A percentile compares a stretch with the other conserved stretches of the same genome.
These are phyloP conservation scores for Ophioceras dolichostomum DNA, from an alignment of 2,329 filamentous ascomycete genomes.

Conservation along the genomic window DNA sequence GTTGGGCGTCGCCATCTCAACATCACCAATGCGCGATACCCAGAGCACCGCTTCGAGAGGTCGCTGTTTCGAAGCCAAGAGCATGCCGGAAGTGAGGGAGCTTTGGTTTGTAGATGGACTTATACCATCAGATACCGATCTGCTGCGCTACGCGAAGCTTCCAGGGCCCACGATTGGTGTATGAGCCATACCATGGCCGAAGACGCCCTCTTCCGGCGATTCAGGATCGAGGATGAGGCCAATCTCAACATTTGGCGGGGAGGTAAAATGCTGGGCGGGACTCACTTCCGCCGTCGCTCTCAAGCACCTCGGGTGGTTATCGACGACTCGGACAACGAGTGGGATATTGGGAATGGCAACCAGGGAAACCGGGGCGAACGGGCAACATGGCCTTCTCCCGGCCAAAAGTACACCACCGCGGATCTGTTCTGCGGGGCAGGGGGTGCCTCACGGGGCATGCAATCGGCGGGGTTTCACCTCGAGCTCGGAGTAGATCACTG, in stretches of 20 bases:
- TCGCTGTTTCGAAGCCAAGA: slow-evolving; percentile 8
- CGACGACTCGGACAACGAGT: slow-evolving; percentile 13
- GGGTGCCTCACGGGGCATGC: slow-evolving; percentile 55
- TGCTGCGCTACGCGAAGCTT: slow-evolving; percentile 15
- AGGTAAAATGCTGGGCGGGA: slow-evolving; percentile 23
- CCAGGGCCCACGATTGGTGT: slow-evolving; percentile 20
- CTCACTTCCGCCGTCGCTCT: slow-evolving; percentile 17
- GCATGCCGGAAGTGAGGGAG: slow-evolving; percentile 15
- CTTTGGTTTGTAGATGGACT: slow-evolving; percentile 41
- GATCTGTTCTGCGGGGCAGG: slow-evolving; percentile 67
- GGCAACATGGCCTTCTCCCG: background rate
- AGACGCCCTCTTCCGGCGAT: slow-evolving; percentile 11
- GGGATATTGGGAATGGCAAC: background rate
- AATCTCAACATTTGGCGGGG: slow-evolving; percentile 25
- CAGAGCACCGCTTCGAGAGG: slow-evolving; percentile 18
- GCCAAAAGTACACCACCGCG: slow-evolving; percentile 50
- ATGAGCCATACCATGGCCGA: slow-evolving; percentile 15
- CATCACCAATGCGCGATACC: slow-evolving; percentile 43
- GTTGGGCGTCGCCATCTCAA: slow-evolving; percentile 27
- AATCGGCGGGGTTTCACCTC: slow-evolving; percentile 41
- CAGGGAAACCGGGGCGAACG: slow-evolving; percentile 5
- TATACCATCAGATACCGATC: slow-evolving; percentile 19
- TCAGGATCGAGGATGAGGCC: slow-evolving; percentile 14
- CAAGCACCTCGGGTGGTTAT: slow-evolving; percentile 5
- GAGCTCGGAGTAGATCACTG: slow-evolving; percentile 54